Conservation (phyloP, 177 flowering plant genomes). For the Vitis hybrid region DNA sequence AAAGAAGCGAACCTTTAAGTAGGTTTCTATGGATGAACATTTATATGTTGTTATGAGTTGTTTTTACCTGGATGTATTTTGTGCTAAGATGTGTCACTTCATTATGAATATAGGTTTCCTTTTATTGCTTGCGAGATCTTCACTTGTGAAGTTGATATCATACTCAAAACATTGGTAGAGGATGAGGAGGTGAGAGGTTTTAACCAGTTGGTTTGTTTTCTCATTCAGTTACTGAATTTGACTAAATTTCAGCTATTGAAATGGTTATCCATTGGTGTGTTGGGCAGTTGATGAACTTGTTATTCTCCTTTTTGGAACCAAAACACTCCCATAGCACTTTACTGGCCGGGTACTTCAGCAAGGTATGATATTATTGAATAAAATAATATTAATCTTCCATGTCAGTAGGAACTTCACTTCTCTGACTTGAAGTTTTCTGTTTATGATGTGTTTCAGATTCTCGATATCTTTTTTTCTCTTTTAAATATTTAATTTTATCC, state of each 20-base stretch:
- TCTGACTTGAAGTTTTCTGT: neutral
- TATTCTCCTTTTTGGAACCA: constrained; percentile 85
- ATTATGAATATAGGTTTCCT: constrained; percentile 59
- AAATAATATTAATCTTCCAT: constrained; percentile 1
- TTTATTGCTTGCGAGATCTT: constrained; percentile 94
- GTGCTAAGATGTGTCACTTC: constrained; percentile 4
- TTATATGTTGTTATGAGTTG: neutral
- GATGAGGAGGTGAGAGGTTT: constrained; percentile 68
- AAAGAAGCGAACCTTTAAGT: constrained; percentile 79
- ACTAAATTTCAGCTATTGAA: neutral
- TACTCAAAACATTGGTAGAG: constrained; percentile 83
- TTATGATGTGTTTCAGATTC: neutral
- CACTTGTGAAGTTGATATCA: constrained; percentile 94
- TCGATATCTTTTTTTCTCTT: neutral
- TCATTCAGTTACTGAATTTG: neutral
- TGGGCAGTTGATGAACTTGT: constrained; percentile 74
- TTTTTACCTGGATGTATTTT: neutral
- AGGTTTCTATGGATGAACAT: constrained; percentile 16
- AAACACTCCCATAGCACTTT: constrained; percentile 61
- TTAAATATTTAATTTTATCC: neutral
- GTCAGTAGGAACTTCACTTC: neutral
- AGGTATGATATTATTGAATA: constrained; percentile 39
- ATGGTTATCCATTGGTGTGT: constrained; percentile 5
- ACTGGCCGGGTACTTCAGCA: constrained; percentile 90
- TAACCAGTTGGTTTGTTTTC: neutral